These are phyloP conservation scores for Sicyos baderoa DNA, from an alignment of 306 rosid species.

Conservation along the genomic window DNA sequence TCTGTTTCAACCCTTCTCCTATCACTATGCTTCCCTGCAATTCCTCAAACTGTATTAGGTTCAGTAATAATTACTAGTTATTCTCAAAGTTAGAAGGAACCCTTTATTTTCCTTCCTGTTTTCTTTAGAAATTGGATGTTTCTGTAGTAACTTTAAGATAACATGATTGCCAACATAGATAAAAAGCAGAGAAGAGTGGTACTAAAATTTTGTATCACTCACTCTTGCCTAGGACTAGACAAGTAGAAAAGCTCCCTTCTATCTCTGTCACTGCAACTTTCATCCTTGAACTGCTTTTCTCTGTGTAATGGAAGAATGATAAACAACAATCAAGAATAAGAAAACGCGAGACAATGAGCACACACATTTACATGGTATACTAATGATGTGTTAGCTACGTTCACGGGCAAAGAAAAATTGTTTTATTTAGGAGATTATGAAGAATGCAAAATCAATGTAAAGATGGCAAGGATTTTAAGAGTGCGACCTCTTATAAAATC, in stretches of 20 bases:
- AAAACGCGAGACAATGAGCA: no score
- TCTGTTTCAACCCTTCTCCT: slow-evolving; percentile 17
- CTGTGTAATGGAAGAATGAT: neutral
- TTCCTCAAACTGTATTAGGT: neutral
- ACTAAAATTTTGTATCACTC: slow-evolving; percentile 10
- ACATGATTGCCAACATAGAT: neutral
- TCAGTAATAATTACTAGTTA: neutral
- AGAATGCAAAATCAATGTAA: no score
- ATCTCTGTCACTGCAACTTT: neutral
- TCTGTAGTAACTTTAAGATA: neutral
- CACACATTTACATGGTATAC: no score
- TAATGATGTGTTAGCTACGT: no score
- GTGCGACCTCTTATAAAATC: no score
- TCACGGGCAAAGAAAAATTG: no score
- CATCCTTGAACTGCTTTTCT: slow-evolving; percentile 3
- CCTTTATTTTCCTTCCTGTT: neutral
- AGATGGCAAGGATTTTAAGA: no score
- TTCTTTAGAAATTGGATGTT: neutral
- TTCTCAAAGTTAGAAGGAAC: neutral
- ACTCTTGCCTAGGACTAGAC: neutral
- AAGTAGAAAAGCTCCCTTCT: slow-evolving; percentile 15
- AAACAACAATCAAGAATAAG: no score
- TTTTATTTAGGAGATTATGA: no score
- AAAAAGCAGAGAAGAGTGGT: neutral
- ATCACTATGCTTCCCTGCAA: slow-evolving; percentile 22